Evolutionary conservation across 2,329 filamentous ascomycete species (phyloP), one percentile per base, ranked within the genome.

Genomic region (Pyrenochaeta sp.): DNA sequence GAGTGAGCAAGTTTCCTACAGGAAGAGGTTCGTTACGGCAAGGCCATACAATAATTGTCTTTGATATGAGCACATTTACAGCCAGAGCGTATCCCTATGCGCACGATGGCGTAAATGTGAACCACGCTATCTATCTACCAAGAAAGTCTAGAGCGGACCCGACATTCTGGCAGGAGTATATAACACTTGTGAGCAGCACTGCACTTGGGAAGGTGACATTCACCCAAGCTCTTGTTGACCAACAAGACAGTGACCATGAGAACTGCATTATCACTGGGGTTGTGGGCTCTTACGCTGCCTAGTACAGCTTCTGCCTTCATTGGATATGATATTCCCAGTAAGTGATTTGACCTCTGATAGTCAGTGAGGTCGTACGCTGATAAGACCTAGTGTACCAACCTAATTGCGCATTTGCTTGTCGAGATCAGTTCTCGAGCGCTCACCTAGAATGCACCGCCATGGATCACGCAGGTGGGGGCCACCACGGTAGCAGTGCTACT

Each of bases 371-470:
- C 24, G 6, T 3, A 43, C 9, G 22, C 25, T 46, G 9, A 46
- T 19, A 27, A 30, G 3, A 25, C 27, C 4, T 5, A 50, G 56
- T 56, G 49, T 63, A 58, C 37, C 27, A 63, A 22, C 60, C 56
- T 3, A 50, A 42, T 8, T 72, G 69, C 50, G 67, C 62, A 13
- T 69, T 62, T 22, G 65, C 69, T n/a, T 72, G 67, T 44, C 59
- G 65, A 8, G 52, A 59, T 15, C 42, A 58, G 5, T 58, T 72
- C 28, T 40, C 39, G n/a, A 49, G 54, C 32, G 62, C 58, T 25
- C 39, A 27, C 27, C 50, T 42, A 13, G 50, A 39, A 37, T 24
- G 39, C 45, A 39, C 27, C 30, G 28, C 54, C 10, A 53, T 57
- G 44, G 57, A 64, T 30, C 50, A 65, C 25, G 44, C 36, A 3